Base-by-base conservation (phyloP, 2,329 filamentous ascomycete species). In the Chrysoporthe puriensis region DNA sequence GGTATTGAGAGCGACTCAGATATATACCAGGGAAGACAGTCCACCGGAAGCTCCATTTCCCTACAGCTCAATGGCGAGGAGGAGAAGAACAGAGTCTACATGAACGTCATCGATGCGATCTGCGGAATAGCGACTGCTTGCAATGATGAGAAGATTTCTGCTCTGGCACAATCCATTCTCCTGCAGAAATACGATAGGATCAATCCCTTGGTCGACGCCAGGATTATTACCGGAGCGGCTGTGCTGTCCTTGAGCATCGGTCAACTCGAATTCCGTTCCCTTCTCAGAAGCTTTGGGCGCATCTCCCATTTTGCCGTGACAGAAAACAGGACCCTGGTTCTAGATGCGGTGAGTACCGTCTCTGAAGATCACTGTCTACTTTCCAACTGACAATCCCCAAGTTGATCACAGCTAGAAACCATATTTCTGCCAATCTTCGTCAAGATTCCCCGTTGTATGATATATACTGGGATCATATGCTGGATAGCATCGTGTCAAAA, bases 161-260 rank as follows among this genome's bases (percentile, higher is more conserved):
- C 94, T 5, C 83, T 99, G 63, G 95, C 94, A 2, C 91, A 97
- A 73, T 96, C 94, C 0, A 97, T 99, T 90, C 87, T 99, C 34
- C 81, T 97, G n/a, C 96, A 99, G 76, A 98, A 99, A 78, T 87
- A 98, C 67, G 90, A 91, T 69, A 95, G 96, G 78, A 88, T 97
- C 66, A 96, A 88, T 74, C 84, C 87, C 68, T 82, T 86, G 4
- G 91, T 97, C 2, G 94, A 98, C 81, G 89, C 91, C 42, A 90
- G 91, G 66, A 96, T 99, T 69, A 90, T 98, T 65, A 88, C 88
- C 18, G 94, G 96, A 69, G 90, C 93, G 7, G 93, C 94, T 9
- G 84, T 88, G 6, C 81, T 99, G 66, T 91, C 94, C 43, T 82
- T 96, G 4, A 89, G 87, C 72, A 93, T 92, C 66, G 92, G 91